Conservation (phyloP, 2,329 filamentous ascomycete species). For the Xylariaceae sp. region DNA sequence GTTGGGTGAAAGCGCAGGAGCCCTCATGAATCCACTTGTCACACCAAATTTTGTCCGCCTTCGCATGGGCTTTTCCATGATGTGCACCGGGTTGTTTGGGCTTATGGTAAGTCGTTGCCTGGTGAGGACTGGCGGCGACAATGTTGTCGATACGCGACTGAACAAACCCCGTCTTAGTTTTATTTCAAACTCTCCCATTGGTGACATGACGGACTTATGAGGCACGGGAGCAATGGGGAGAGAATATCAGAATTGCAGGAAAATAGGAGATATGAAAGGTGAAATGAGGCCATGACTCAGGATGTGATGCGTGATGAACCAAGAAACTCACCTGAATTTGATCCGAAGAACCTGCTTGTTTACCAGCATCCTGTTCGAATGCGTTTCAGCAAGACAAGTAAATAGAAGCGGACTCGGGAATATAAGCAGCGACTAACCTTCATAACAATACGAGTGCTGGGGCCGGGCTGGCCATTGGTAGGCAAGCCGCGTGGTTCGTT, state of each 20-base stretch:
- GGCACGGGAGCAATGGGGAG: not conserved
- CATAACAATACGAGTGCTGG: conserved; percentile 34
- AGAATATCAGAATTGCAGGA: not conserved
- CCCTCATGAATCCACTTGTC: conserved; percentile 87
- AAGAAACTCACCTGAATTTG: conserved; percentile 31
- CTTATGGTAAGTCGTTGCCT: too few relatives aligned
- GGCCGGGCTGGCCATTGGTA: conserved; percentile 36
- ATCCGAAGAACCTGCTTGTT: conserved; percentile 23
- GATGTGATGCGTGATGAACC: conserved; percentile 13
- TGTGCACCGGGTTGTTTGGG: not conserved
- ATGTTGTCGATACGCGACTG: conserved; percentile 38
- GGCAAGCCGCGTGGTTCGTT: conserved; percentile 37
- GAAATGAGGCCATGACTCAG: conserved; percentile 7
- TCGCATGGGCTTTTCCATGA: conserved; percentile 10
- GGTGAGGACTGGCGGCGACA: conserved; percentile 30
- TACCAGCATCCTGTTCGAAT: conserved; percentile 22
- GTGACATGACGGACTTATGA: not conserved
- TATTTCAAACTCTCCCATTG: not conserved
- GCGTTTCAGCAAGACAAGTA: conserved; percentile 9
- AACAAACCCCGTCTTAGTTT: conserved; percentile 1
- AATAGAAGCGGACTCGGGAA: not conserved
- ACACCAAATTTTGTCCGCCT: conserved; percentile 65
- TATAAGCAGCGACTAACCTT: conserved; percentile 35
- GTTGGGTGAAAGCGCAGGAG: conserved; percentile 76
- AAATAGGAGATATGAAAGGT: too few relatives aligned